Evolutionary conservation across 116 monocot species (phyloP).

Genomic region (Phalaenopsis hybrid): DNA sequence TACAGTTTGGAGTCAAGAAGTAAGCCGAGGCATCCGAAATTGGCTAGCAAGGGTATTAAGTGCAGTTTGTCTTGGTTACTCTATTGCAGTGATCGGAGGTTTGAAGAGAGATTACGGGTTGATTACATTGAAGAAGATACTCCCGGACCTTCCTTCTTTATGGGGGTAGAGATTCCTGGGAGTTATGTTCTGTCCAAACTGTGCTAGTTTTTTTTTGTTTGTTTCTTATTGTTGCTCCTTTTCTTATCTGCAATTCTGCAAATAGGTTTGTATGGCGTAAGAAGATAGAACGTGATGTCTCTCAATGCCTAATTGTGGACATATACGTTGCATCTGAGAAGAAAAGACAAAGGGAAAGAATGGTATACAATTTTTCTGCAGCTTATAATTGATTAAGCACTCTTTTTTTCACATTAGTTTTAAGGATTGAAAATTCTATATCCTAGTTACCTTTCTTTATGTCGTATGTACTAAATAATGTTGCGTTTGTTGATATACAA

Average conservation of each 20-base stretch:
- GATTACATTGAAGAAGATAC: slow-evolving; percentile 23
- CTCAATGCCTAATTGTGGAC: slow-evolving; percentile 56
- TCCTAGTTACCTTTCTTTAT: too few species aligned
- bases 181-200: neutral
- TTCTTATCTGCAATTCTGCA: neutral
- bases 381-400: too few species aligned
- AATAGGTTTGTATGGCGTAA: slow-evolving; percentile 91
- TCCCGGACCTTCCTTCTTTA: slow-evolving; percentile 16
- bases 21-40: slow-evolving; percentile 19
- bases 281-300: slow-evolving; percentile 85
- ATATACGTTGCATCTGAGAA: slow-evolving; percentile 79
- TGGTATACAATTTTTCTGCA: slow-evolving; percentile 44
- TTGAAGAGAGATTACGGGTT: slow-evolving; percentile 25
- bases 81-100: slow-evolving; percentile 26
- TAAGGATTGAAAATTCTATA: too few species aligned
- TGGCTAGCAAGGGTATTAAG: slow-evolving; percentile 16
- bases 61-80: slow-evolving; percentile 22
- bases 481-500: too few species aligned
- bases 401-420: too few species aligned
- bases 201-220: neutral
- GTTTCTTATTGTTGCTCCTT: neutral
- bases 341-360: slow-evolving; percentile 71
- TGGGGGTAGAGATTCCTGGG: slow-evolving; percentile 26
- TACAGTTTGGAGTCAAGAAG: slow-evolving; percentile 28
- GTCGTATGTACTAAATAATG: too few species aligned